A percentile compares a stretch with the other conserved stretches of the same genome.
Evolutionary conservation across 1,284 basidiomycete genomes (phyloP).

Genomic region (Malassezia brasiliensis): DNA sequence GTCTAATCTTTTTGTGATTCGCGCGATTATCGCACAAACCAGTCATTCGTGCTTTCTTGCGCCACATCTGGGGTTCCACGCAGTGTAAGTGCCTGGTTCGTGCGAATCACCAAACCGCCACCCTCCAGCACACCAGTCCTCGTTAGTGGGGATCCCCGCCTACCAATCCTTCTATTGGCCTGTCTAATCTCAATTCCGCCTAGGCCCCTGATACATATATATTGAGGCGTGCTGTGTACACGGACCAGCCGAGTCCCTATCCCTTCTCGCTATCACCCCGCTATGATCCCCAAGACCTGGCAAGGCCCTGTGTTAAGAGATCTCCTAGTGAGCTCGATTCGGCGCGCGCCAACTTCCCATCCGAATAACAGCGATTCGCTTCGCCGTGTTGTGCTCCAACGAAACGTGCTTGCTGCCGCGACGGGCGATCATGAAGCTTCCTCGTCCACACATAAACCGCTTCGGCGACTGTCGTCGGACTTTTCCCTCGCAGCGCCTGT

Average conservation of each 20-base stretch:
- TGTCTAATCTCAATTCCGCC: neutral
- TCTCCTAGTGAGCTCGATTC: constrained; percentile 6
- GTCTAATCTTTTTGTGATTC: neutral
- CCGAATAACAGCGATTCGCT: constrained; percentile 14
- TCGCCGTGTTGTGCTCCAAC: constrained; percentile 15
- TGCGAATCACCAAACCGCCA: neutral
- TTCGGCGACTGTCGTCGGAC: neutral
- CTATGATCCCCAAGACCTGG: constrained; percentile 6
- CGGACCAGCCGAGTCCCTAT: no score
- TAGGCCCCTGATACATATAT: no score
- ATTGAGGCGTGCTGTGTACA: no score
- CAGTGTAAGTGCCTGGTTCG: neutral
- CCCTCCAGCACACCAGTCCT: neutral
- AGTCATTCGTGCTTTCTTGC: constrained; percentile 2
- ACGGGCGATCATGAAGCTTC: neutral
- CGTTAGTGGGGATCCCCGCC: no score
- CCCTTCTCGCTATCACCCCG: neutral
- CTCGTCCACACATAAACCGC: neutral
- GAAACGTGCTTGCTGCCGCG: constrained; percentile 1
- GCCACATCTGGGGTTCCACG: constrained; percentile 1
- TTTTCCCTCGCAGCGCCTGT: neutral
- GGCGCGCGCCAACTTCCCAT: constrained; percentile 6
- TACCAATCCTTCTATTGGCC: neutral
- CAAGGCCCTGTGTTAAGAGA: constrained; percentile 10
- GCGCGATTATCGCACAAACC: neutral